Conservation (phyloP, 371 early-diverging fungal genomes). For the Mortierella sp. region DNA sequence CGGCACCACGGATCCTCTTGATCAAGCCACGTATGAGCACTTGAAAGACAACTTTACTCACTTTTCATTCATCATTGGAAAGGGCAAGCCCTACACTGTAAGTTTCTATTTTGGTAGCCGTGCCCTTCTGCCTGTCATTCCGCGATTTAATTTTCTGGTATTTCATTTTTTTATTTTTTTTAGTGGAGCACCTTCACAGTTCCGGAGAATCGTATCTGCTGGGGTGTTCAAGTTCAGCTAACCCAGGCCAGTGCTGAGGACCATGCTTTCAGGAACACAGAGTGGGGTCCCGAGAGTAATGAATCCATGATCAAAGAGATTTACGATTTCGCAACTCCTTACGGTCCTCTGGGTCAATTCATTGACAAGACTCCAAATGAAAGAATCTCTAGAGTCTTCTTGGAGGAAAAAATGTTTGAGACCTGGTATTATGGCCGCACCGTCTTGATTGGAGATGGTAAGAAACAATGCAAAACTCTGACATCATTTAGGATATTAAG, state of each 20-base stretch:
- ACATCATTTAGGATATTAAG: too few relatives aligned
- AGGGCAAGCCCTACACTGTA: conserved; percentile 40
- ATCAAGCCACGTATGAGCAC: conserved; percentile 16
- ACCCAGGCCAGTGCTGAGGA: conserved; percentile 18
- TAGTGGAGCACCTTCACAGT: conserved; percentile 45
- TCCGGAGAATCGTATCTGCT: conserved; percentile 30
- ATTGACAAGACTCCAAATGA: conserved; percentile 35
- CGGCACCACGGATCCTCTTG: conserved; percentile 36
- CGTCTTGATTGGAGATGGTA: conserved; percentile 45
- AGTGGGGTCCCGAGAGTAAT: conserved; percentile 41
- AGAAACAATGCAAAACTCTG: not conserved
- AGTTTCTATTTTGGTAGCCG: conserved; percentile 3
- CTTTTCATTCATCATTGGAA: conserved; percentile 33
- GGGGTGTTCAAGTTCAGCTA: conserved; percentile 36
- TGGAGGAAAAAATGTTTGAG: conserved; percentile 47
- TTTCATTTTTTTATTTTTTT: not conserved
- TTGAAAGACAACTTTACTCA: conserved; percentile 33
- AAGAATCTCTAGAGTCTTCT: conserved; percentile 30
- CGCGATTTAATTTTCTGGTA: not conserved
- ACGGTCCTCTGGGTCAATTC: conserved; percentile 33
- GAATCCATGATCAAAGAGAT: conserved; percentile 40
- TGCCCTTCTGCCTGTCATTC: not conserved
- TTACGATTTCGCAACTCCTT: conserved; percentile 21
- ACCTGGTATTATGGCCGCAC: conserved; percentile 32
- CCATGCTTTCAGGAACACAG: conserved; percentile 26